Percentiles rank a stretch among this genome's conserved stretches.
phyloP scores from a whole-genome alignment of 2,329 filamentous ascomycete species.

The Rosellinia necatrix region DNA sequence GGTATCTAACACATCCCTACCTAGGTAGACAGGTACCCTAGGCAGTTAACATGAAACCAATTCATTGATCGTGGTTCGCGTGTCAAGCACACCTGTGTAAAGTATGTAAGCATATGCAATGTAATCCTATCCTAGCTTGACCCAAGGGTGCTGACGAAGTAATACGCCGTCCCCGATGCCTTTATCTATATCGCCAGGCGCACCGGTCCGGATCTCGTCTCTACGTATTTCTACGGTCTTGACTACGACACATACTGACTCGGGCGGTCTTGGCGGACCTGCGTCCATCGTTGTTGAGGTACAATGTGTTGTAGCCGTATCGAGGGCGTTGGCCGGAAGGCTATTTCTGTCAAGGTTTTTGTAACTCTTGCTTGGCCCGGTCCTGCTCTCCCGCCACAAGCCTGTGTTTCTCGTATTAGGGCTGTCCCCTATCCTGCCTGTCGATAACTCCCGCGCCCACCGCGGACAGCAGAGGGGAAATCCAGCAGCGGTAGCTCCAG shows the following conservation, averaged over 20 bases:
- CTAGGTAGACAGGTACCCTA: too few relatives aligned
- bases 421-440: background rate
- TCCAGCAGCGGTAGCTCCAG: background rate
- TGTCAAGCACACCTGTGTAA: too few relatives aligned
- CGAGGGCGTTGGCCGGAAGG: background rate
- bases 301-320: slow-evolving; percentile 11
- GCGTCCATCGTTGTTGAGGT: background rate
- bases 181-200: slow-evolving; percentile 6
- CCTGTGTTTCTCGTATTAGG: background rate
- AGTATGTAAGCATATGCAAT: background rate
- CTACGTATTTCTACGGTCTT: slow-evolving; percentile 18
- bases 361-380: slow-evolving; percentile 11
- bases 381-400: slow-evolving; percentile 4
- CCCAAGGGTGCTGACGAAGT: slow-evolving; percentile 22
- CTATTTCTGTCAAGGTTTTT: slow-evolving; percentile 14
- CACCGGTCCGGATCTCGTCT: slow-evolving; percentile 12
- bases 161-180: slow-evolving; percentile 18
- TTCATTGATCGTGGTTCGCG: too few relatives aligned
- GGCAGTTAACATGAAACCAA: too few relatives aligned
- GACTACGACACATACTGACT: background rate
- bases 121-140: background rate
- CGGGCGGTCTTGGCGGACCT: background rate
- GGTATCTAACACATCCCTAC: too few relatives aligned
- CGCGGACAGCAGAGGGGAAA: background rate
- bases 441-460: background rate